Evolutionary conservation across 768 basidiomycete species (phyloP).

Genomic region (Phaffia australis): DNA sequence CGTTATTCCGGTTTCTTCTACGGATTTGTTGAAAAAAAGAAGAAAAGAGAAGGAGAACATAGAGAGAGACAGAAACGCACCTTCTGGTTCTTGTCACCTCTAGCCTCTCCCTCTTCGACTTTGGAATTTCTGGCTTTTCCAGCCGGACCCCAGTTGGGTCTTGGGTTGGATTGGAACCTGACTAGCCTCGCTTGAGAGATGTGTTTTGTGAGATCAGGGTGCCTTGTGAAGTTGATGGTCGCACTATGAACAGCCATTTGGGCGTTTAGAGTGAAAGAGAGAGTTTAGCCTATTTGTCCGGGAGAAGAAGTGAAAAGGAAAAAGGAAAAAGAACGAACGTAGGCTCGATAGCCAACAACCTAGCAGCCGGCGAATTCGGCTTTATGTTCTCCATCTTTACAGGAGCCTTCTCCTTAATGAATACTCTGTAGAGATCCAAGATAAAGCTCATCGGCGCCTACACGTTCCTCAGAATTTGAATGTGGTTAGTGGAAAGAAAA

Average conservation of each 20-base stretch:
- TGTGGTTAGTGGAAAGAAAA: neutral
- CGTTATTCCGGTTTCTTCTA: neutral
- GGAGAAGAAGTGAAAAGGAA: neutral
- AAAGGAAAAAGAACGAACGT: constrained; percentile 7
- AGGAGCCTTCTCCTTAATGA: constrained; percentile 61
- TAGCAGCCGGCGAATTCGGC: constrained; percentile 56
- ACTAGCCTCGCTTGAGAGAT: constrained; percentile 65
- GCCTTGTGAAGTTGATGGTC: constrained; percentile 62
- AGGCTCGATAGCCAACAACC: constrained; percentile 37
- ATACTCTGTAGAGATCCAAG: constrained; percentile 74
- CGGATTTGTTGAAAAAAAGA: neutral
- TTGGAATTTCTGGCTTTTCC: constrained; percentile 32
- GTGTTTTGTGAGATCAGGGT: constrained; percentile 54
- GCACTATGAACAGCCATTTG: neutral
- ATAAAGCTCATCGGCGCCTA: constrained; percentile 51
- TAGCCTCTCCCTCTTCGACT: constrained; percentile 9
- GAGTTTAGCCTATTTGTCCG: neutral
- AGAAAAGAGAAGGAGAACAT: neutral
- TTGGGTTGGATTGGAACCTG: constrained; percentile 69
- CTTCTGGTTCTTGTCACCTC: constrained; percentile 3
- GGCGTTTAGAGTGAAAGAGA: neutral
- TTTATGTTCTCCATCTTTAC: constrained; percentile 75
- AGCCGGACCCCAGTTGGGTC: constrained; percentile 86
- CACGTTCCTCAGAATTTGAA: neutral
- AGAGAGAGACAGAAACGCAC: neutral